Base-by-base conservation (phyloP, 306 rosid genomes). In the Argentina anserina region DNA sequence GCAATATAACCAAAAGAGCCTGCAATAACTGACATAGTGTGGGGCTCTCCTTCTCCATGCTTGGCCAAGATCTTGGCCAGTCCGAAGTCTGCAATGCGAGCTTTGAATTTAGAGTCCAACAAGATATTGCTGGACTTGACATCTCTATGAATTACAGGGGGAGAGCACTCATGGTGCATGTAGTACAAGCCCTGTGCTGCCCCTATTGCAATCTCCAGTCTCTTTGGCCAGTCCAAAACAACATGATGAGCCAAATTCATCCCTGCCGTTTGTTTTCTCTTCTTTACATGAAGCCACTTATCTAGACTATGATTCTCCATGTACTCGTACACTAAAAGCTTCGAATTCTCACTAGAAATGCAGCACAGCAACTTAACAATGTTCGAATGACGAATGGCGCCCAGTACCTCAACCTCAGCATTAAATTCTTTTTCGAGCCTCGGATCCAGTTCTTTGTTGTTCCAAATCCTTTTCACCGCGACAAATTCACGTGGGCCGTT, bases 61-160 rank as follows among this genome's bases (percentile, higher is more conserved):
- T 83, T 85, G 23, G 71, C 76, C 79, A 89, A 72, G 46, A 88
- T 80, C 88, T 79, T 94, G 50, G 99, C 99, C 1, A 94, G 78
- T 20, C 99, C 99, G 77, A 94, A 94, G 84, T 94, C 99, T 74
- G 99, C 99, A 61, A 94, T 79, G 13, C 82, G 76, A 28, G 99
- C 96, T 70, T 74, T 86, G 85, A 94, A 91, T 45, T 86, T 85
- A 0, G 85, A 76, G 75, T 94, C 97, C 75, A 94, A 79, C 66
- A 91, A 78, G 77, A 94, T 91, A 69, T 94, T 94, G 82, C 97
- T 94, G 14, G 95, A 88, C 81, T 94, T 94, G n/a, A 94, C 83
- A 66, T 91, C 99, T 41, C 95, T 79, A 66, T 94, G 99, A 69
- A 94, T 80, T 84, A 94, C 62, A 0, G 95, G 88, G 5, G 86